phyloP scores from a whole-genome alignment of 2,329 filamentous ascomycete species.

The Orbilia oligospora region DNA sequence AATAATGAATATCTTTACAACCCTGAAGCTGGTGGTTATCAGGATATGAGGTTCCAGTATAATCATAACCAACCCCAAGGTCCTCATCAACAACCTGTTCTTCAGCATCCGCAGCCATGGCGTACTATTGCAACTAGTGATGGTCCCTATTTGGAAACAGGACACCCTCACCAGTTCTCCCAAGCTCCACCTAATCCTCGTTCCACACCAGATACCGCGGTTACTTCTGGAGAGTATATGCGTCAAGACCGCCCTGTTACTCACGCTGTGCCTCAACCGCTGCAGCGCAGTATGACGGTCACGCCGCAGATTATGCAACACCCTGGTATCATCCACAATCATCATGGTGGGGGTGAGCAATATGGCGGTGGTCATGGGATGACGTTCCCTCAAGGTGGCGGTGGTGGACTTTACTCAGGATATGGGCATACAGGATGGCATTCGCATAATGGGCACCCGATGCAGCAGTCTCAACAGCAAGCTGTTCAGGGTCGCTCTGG shows the following conservation, averaged over 20 bases:
- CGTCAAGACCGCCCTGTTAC: constrained; percentile 29
- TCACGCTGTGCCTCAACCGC: constrained; percentile 11
- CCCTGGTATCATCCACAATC: constrained; percentile 27
- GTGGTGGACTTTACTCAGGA: constrained; percentile 5
- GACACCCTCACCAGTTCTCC: constrained; percentile 15
- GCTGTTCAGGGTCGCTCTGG: constrained; percentile 28
- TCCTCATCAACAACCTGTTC: constrained; percentile 23
- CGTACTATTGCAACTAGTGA: constrained; percentile 16
- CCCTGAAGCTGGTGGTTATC: constrained; percentile 24
- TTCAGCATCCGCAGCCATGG: constrained; percentile 53
- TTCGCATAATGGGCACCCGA: constrained; percentile 26
- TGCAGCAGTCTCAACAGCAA: constrained; percentile 41
- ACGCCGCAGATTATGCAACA: constrained; percentile 57
- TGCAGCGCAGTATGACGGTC: constrained; percentile 36
- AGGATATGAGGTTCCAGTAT: constrained; percentile 28
- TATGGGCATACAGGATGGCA: constrained; percentile 42
- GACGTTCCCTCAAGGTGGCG: constrained; percentile 13
- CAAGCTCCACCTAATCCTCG: background rate
- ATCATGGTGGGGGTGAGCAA: constrained; percentile 23
- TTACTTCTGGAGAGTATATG: constrained; percentile 38
- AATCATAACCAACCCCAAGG: constrained; percentile 14
- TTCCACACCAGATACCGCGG: constrained; percentile 33
- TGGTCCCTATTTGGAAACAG: constrained; percentile 1
- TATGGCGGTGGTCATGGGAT: constrained; percentile 24
- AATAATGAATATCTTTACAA: constrained; percentile 29